Evolutionary conservation across 1,284 basidiomycete species (phyloP).

Genomic region (Heterobasidion parviporum): DNA sequence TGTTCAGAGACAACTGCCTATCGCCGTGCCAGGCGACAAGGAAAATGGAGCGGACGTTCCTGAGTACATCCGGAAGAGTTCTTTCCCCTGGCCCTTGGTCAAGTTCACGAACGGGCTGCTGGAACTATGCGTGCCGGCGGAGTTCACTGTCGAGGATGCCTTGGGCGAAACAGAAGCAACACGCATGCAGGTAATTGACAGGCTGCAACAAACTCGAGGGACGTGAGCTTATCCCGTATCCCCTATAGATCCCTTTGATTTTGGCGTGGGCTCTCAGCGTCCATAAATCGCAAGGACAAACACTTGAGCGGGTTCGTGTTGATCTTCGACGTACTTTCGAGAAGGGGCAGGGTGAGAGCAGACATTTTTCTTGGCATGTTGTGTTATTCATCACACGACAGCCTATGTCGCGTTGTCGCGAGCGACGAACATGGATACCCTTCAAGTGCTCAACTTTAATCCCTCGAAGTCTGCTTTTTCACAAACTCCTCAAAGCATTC

Average conservation of each 20-base stretch:
- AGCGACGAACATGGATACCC: slow-evolving; percentile 54
- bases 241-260: slow-evolving; percentile 60
- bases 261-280: slow-evolving; percentile 79
- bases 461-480: slow-evolving; percentile 31
- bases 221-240: background rate
- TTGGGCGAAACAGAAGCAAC: slow-evolving; percentile 42
- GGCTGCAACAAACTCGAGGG: background rate
- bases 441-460: slow-evolving; percentile 57
- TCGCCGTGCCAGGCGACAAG: background rate
- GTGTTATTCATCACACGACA: slow-evolving; percentile 12
- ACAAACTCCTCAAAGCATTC: background rate
- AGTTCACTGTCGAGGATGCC: slow-evolving; percentile 52
- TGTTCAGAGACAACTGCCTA: background rate
- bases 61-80: slow-evolving; percentile 9
- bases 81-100: slow-evolving; percentile 44
- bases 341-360: slow-evolving; percentile 59
- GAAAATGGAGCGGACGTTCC: slow-evolving; percentile 9
- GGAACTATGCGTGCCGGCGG: slow-evolving; percentile 39
- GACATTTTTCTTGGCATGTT: background rate
- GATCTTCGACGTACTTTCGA: slow-evolving; percentile 67
- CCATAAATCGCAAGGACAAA: slow-evolving; percentile 85
- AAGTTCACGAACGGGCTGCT: slow-evolving; percentile 37
- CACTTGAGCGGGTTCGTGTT: slow-evolving; percentile 68
- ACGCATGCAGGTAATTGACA: slow-evolving; percentile 36
- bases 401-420: slow-evolving; percentile 65